Evolutionary conservation across 441 rosid species (phyloP), one percentile per base, ranked within the genome.

Genomic region (Viola pubescens): DNA sequence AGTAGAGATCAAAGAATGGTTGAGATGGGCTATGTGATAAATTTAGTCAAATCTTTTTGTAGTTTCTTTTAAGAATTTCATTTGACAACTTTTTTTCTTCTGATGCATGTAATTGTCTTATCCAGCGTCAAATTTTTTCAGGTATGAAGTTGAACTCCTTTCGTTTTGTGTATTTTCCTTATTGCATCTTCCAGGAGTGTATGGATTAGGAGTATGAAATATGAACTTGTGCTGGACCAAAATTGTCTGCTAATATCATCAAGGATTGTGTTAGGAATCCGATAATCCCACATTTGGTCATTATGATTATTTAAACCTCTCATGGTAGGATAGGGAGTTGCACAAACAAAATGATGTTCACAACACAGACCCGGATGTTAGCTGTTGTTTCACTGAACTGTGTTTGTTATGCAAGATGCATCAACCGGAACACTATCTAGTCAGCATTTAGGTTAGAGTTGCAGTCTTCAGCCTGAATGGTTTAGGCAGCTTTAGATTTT

Each of bases 41-140:
- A 40, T 60, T 64, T 52, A 5, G n/a, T 53, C 50, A 19, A 56
- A 45, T 64, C 8, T n/a, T 8, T 14, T 34, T 48, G 48, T 63
- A 4, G 37, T 62, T 56, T 60, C 14, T 6, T 40, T 60, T 43
- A 56, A 19, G 50, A 19, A 19, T 46, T 26, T 46, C 54, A 38
- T 62, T 50, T 56, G 11, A 48, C 47, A 46, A 71, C 58, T 56
- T 54, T 6, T 0, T 64, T 6, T n/a, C n/a, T 41, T 58, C 62
- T 68, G 50, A 37, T 75, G 72, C 77, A 64, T 71, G 76, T 56
- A 52, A 56, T 50, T 48, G 26, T 52, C 38, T 11, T n/a, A 51
- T 70, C 58, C 84, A 86, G 88, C 73, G 69, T 83, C 75, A 63
- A 70, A 1, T 82, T 86, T 64, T 86, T 80, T 74, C 58, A 80